Evolutionary conservation across 1,284 basidiomycete species (phyloP), one percentile per base, ranked within the genome.

Genomic region (Leccinum cinnamomeum): DNA sequence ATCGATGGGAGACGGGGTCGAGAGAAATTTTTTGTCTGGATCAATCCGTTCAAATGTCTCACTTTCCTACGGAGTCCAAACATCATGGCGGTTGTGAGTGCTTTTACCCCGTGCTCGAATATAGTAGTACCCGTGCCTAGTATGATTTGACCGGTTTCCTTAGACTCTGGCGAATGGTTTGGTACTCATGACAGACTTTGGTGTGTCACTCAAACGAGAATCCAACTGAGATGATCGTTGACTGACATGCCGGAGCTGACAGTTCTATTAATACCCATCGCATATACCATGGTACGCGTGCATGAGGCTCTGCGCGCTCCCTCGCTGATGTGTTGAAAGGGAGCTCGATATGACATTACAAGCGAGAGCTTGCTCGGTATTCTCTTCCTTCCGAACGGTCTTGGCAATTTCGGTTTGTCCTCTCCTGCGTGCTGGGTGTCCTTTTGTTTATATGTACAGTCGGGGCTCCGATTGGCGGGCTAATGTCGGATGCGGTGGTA

Each of bases 21-120:
- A 54, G 76, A 71, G 58, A 80, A 76, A 58, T 72, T 78, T 16
- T 68, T 76, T 44, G 80, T 84, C 8, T 81, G 80, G 73, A 71
- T 90, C 59, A 91, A 91, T 70, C 89, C 89, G 1, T 77, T 91
- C 53, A 67, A 71, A 1, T 80, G 82, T 39, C 64, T 91, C 10
- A 67, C 68, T 46, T 74, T 90, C 4, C 72, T 91, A 11, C 74
- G 81, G 23, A 86, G 85, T 67, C 85, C 86, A 7, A 88, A 87
- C 67, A 72, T 91, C 14, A 60, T 84, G 30, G 70, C 79, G 3
- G 73, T 86, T 3, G 87, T 89, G 58, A 68, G 87, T 79, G 83
- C 3, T 35, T 35, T 44, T 7, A 7, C 25, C 20, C 23, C 4
- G n/a, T 28, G 12, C 0, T 12, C 63, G 8, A 55, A 14, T 37